Conservation (phyloP, 2,329 filamentous ascomycete species). For the Grosmannia huntii region DNA sequence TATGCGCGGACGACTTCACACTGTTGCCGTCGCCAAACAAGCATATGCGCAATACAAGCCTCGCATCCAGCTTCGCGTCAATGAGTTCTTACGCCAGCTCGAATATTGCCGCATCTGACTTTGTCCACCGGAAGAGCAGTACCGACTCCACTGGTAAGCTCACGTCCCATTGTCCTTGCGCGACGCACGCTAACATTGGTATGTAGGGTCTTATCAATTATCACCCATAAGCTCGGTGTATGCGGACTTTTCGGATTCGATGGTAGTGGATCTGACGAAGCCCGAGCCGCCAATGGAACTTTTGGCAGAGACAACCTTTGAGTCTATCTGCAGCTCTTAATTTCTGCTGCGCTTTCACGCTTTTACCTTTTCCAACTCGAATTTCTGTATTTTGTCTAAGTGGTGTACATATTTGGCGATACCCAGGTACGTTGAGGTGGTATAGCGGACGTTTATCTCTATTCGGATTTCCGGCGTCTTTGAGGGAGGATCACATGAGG, state of each 20-base stretch:
- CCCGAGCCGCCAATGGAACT: not conserved
- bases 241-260: not conserved
- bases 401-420: not conserved
- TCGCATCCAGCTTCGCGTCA: not conserved
- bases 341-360: not conserved
- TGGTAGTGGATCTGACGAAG: not conserved
- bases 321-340: not conserved
- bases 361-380: not conserved
- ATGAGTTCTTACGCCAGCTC: slow-evolving; percentile 1
- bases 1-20: not conserved
- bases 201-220: not conserved
- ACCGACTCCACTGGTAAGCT: not conserved
- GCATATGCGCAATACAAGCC: not conserved
- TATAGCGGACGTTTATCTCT: not conserved
- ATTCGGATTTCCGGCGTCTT: not conserved
- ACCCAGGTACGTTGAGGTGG: not conserved
- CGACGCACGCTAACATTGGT: not conserved
- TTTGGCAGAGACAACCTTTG: not conserved
- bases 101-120: not conserved
- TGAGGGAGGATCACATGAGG: not conserved
- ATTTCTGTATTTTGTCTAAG: not conserved
- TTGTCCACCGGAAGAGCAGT: not conserved
- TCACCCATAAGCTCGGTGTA: not conserved
- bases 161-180: not conserved
- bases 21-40: not conserved